A percentile compares a stretch with the other conserved stretches of the same genome.
Evolutionary conservation across 768 basidiomycete species (phyloP).

Genomic region (Strobilomyces echinocephalus): DNA sequence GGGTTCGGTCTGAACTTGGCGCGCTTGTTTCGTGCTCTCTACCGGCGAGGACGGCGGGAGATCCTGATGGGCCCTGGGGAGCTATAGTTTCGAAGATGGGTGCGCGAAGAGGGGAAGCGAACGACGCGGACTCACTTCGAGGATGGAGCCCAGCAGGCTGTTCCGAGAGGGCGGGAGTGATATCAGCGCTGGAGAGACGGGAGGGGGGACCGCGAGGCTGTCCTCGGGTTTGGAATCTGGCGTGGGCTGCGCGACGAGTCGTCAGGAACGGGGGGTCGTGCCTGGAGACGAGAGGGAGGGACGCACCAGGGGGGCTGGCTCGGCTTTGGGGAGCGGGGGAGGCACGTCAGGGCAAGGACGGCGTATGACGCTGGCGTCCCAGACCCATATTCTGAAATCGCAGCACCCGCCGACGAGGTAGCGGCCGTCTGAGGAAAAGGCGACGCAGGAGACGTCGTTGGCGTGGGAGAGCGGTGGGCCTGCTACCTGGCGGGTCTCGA

Average conservation of each 20-base stretch:
- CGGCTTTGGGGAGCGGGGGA: conserved; percentile 7
- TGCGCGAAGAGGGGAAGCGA: neutral
- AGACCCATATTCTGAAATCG: conserved; percentile 28
- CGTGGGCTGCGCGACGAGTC: conserved; percentile 6
- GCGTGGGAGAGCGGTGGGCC: conserved; percentile 23
- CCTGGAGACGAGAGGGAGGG: neutral
- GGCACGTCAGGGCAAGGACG: conserved; percentile 11
- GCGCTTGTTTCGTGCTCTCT: neutral
- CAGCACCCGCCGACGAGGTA: conserved; percentile 26
- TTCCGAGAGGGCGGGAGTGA: conserved; percentile 22
- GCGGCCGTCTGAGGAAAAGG: conserved; percentile 29
- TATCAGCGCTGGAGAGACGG: conserved; percentile 15
- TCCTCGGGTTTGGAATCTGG: conserved; percentile 5
- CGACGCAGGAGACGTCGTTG: conserved; percentile 29
- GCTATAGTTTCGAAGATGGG: conserved; percentile 8
- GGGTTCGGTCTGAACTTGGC: conserved; percentile 8
- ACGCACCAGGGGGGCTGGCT: conserved; percentile 13
- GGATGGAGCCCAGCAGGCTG: conserved; percentile 15
- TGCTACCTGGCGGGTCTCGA: conserved; percentile 17
- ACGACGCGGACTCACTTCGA: conserved; percentile 9
- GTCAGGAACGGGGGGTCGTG: conserved; percentile 3
- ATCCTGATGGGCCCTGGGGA: conserved; percentile 7
- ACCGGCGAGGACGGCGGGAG: conserved; percentile 1
- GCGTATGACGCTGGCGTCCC: conserved; percentile 22
- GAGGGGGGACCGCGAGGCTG: neutral